Base-by-base conservation (phyloP, 345 rosid genomes). In the Arabidopsis arenosa region DNA sequence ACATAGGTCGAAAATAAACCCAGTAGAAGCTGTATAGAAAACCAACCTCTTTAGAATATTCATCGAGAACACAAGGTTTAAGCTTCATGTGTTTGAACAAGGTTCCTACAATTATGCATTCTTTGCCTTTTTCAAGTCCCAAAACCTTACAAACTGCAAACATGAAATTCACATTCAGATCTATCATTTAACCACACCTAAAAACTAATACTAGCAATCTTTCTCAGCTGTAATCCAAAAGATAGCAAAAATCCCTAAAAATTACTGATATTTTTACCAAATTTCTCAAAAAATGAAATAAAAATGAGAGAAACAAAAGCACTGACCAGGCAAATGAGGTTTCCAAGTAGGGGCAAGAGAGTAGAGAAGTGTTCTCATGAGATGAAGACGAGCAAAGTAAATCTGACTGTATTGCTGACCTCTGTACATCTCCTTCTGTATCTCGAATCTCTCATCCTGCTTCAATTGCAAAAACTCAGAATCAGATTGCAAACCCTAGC, bases 361-460 rank as follows among this genome's bases (percentile, higher is more conserved):
- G 76, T 86, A 81, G 60, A 94, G 87, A 49, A 92, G 82, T 61
- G 93, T 84, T 72, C 92, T 84, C 91, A 90, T 85, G 83, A 82
- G 64, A 75, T 90, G 91, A 54, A 94, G 89, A 72, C 97, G 97
- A 67, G 86, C 89, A 70, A 90, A 92, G 84, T 92, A 92, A 48
- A 94, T 89, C 70, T 92, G 97, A 63, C 98, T 94, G 88, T 92
- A 92, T 52, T 94, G 98, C 66, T 94, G 98, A 0, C 95, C 96
- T 57, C 89, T 81, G 62, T 94, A 94, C 48, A 80, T 73, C 82
- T 92, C 97, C 52, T 89, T 90, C 7, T 76, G 87, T 49, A 92
- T 88, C 87, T 78, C 80, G 55, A 85, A 95, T 17, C 77, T 75
- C 81, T 90, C 93, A 76, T 93, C 97, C 99, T 95, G 87, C 70